phyloP scores from a whole-genome alignment of 2,329 filamentous ascomycete species.

The Dothidotthia symphoricarpi region DNA sequence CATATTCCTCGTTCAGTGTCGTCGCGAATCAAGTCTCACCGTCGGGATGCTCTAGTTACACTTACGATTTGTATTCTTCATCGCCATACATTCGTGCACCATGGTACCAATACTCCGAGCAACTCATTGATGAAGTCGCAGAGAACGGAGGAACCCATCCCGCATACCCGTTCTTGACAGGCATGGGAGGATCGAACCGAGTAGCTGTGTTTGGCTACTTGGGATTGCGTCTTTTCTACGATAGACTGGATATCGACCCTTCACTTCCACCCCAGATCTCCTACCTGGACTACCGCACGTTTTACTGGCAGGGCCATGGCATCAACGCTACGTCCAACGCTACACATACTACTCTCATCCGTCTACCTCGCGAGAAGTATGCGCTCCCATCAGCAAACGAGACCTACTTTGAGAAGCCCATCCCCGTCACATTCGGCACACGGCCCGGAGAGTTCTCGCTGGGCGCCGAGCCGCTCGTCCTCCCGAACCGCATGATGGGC shows the following conservation, averaged over 20 bases:
- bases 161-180: constrained; percentile 69
- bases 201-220: constrained; percentile 67
- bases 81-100: constrained; percentile 64
- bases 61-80: constrained; percentile 63
- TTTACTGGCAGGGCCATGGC: constrained; percentile 66
- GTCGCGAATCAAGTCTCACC: constrained; percentile 64
- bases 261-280: constrained; percentile 61
- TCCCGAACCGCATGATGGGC: constrained; percentile 60
- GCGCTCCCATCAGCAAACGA: constrained; percentile 55
- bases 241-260: constrained; percentile 62
- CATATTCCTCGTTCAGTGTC: constrained; percentile 67
- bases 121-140: constrained; percentile 60
- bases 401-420: constrained; percentile 53
- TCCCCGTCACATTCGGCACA: constrained; percentile 59
- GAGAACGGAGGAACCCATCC: constrained; percentile 66
- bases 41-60: constrained; percentile 67
- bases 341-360: constrained; percentile 63
- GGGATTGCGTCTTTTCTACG: constrained; percentile 60
- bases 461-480: constrained; percentile 50
- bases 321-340: constrained; percentile 61
- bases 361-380: constrained; percentile 43
- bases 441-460: constrained; percentile 49
- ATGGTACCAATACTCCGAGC: constrained; percentile 70
- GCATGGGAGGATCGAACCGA: constrained; percentile 67
- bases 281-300: constrained; percentile 59